Evolutionary conservation across 1,284 basidiomycete genomes (phyloP).

Genomic region (Fomitopsis betulina): DNA sequence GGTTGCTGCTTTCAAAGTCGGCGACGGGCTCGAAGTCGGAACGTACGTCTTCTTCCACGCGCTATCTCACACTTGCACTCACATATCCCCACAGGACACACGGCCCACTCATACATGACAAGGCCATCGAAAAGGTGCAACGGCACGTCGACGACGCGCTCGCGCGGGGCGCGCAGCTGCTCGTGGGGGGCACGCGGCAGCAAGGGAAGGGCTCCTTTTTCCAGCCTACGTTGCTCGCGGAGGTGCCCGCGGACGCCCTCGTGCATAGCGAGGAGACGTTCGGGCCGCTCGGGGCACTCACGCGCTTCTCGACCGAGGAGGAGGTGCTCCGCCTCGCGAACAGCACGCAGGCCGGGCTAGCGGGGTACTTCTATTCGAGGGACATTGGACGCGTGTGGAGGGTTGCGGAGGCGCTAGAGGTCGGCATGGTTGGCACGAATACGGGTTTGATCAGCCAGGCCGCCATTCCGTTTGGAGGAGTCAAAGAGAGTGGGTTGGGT

Average conservation of each 20-base stretch:
- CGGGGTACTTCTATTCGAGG: slow-evolving; percentile 90
- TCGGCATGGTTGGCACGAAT: slow-evolving; percentile 94
- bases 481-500: slow-evolving; percentile 84
- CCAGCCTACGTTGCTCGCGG: slow-evolving; percentile 84
- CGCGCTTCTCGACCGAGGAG: slow-evolving; percentile 89
- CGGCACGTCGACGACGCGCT: slow-evolving; percentile 87
- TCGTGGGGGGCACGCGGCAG: slow-evolving; percentile 79
- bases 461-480: slow-evolving; percentile 88
- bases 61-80: slow-evolving; percentile 11
- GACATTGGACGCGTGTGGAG: slow-evolving; percentile 92
- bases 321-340: slow-evolving; percentile 90
- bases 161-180: slow-evolving; percentile 78
- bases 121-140: slow-evolving; percentile 84
- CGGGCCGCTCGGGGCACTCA: slow-evolving; percentile 76
- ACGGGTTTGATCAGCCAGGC: slow-evolving; percentile 81
- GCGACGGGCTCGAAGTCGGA: slow-evolving; percentile 81
- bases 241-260: slow-evolving; percentile 69
- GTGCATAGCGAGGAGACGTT: slow-evolving; percentile 84
- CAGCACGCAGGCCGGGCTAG: slow-evolving; percentile 80
- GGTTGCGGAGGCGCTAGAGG: slow-evolving; percentile 95
- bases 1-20: slow-evolving; percentile 89
- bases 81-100: slow-evolving; percentile 59
- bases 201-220: slow-evolving; percentile 68
- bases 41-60: slow-evolving; percentile 44
- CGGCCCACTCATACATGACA: slow-evolving; percentile 89